Base-by-base conservation (phyloP, 2,329 filamentous ascomycete genomes). In the Thelonectria blattea region DNA sequence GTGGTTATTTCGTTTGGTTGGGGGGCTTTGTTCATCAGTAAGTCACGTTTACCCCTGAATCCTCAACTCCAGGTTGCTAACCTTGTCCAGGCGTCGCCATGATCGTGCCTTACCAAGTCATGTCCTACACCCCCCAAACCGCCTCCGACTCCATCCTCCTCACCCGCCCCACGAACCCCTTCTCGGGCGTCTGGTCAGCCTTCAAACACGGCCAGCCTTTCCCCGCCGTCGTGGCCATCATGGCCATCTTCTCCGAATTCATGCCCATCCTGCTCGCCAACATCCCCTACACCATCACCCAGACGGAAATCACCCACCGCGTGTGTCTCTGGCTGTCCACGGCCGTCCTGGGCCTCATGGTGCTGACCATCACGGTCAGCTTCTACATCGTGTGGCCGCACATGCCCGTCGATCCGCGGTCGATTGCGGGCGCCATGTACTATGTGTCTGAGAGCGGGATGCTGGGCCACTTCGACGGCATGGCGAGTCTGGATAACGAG, bases 201-300 rank as follows among this genome's bases (percentile, higher is more conserved):
- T 3, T 68, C 27, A 70, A 69, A 41, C 65, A 71, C n/a, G 50
- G 64, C 2, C 68, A 61, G 72, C 74, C 63, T 7, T 81, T 80
- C 59, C 73, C 81, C 1, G 72, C 76, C 22, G 55, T 76, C 12
- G 75, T 80, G 10, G 76, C 79, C 0, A 62, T 78, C 5, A 77
- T 79, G 48, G 74, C 79, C 3, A 75, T 83, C 20, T 71, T 83
- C 2, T 76, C 81, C 20, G 81, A 85, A 50, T 78, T 83, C 49
- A 76, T 85, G n/a, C 82, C 81, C 1, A 72, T 83, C 18, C 72
- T 81, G 2, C 74, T 85, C 3, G 75, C 80, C 64, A 83, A 83
- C 61, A 75, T 84, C 2, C 79, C 81, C 0, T 82, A 80, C 68
- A 79, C 75, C 53, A 73, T 78, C 2, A 75, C 77, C 0, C 78